These are phyloP conservation scores for Rosa lucieae DNA, from an alignment of 306 rosid species.

Conservation along the genomic window DNA sequence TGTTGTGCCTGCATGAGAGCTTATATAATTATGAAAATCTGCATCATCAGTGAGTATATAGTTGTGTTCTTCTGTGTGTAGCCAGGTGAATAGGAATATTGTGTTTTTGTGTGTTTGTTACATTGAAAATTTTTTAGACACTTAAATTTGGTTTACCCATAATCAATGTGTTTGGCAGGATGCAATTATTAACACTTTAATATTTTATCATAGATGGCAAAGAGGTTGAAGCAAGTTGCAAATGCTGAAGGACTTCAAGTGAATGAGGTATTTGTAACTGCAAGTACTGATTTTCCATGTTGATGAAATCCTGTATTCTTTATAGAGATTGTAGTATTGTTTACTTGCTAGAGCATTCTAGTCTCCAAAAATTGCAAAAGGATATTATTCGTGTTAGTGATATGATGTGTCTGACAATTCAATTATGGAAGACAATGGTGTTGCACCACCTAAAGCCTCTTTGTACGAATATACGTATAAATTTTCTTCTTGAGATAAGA, in stretches of 20 bases:
- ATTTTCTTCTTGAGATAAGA: background rate
- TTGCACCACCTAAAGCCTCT: background rate
- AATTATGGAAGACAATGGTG: background rate
- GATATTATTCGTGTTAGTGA: background rate
- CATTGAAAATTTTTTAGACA: background rate
- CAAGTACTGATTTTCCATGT: conserved; percentile 15
- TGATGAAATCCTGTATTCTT: background rate
- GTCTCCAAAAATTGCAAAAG: background rate
- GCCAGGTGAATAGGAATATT: background rate
- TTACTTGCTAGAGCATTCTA: background rate
- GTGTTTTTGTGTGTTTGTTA: background rate
- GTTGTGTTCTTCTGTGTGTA: background rate
- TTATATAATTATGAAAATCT: no score
- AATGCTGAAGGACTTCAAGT: conserved; percentile 82
- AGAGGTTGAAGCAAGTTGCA: conserved; percentile 78
- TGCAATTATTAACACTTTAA: conserved; percentile 5
- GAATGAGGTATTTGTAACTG: conserved; percentile 60
- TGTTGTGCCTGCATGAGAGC: background rate
- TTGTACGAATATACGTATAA: background rate
- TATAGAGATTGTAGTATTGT: background rate
- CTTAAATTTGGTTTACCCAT: background rate
- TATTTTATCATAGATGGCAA: conserved; percentile 76
- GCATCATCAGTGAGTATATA: background rate
- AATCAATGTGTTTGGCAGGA: background rate
- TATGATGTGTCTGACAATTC: background rate